Evolutionary conservation across 495 filamentous ascomycete genomes (phyloP).

Genomic region (Lophium mytilinum): DNA sequence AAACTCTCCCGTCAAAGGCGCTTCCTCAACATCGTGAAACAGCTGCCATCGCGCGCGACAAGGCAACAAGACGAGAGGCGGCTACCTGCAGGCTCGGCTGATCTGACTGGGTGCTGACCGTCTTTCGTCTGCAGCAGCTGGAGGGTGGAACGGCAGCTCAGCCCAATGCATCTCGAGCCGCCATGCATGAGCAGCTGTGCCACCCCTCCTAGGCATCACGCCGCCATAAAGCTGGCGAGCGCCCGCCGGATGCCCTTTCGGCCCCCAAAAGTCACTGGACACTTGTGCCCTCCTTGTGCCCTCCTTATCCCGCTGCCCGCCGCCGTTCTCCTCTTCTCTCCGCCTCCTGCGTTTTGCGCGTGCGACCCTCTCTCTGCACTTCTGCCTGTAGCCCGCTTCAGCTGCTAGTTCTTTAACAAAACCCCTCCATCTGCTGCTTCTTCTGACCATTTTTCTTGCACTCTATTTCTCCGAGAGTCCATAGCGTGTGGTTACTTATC

Average conservation of each 20-base stretch:
- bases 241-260: background rate
- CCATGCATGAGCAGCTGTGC: background rate
- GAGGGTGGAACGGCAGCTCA: background rate
- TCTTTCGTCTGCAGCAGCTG: background rate
- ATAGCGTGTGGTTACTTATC: background rate
- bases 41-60: background rate
- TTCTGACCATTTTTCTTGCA: background rate
- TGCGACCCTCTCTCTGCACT: background rate
- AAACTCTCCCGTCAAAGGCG: background rate
- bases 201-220: background rate
- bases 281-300: background rate
- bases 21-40: background rate
- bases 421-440: background rate
- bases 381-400: background rate
- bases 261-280: background rate
- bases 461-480: background rate
- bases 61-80: background rate
- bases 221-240: background rate
- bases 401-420: background rate
- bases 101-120: background rate
- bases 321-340: background rate
- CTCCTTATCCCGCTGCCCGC: background rate
- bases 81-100: background rate
- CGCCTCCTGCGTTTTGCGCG: background rate
- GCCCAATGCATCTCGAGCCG: background rate